Evolutionary conservation across 495 filamentous ascomycete species (phyloP), one percentile per base, ranked within the genome.

Genomic region (Talaromyces wortmannii): DNA sequence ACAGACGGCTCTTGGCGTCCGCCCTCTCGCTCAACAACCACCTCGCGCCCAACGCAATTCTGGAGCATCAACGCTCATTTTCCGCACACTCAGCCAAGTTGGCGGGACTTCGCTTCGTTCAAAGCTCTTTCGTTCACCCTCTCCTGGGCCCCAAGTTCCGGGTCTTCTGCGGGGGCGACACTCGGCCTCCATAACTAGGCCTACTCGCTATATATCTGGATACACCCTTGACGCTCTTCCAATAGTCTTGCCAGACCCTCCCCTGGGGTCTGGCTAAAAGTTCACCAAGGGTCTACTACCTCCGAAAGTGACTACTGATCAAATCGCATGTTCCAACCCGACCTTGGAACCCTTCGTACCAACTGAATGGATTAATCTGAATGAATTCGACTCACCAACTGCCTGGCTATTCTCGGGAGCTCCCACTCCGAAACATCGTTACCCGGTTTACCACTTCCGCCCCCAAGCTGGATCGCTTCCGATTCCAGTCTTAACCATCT

Each of bases 131-230:
- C 80, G 76, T 86, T 66, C 88, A 89, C 81, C 92, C 92, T 80
- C 90, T 96, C 72, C 87, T 95, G 64, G 91, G 91, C 78, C 92
- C 94, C 69, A 82, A 84, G 64, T 81, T 83, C 76, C 85, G 91
- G 90, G 88, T 90, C 81, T 92, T 94, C 75, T 83, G 84, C 80
- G 91, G 94, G 85, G 90, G 88, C 80, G 88, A 92, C 78, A 94
- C 91, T 79, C 92, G 94, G 80, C 94, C 94, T 67, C 94, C 94
- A 79, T 98, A 97, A 97, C 74, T 92, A 74, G 79, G 65, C 74
- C 76, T 79, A 63, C 50, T 59, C 53, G 52, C 6, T 10, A 11
- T 31, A 18, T 50, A 23, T 23, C 23, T 23, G 23, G 23, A 23
- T 23, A 61, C 59, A 54, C 40, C 52, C 44, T 63, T 59, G 57